These are phyloP conservation scores for Oenanthe sinensis DNA, from an alignment of 129 eudicot species.

Conservation along the genomic window DNA sequence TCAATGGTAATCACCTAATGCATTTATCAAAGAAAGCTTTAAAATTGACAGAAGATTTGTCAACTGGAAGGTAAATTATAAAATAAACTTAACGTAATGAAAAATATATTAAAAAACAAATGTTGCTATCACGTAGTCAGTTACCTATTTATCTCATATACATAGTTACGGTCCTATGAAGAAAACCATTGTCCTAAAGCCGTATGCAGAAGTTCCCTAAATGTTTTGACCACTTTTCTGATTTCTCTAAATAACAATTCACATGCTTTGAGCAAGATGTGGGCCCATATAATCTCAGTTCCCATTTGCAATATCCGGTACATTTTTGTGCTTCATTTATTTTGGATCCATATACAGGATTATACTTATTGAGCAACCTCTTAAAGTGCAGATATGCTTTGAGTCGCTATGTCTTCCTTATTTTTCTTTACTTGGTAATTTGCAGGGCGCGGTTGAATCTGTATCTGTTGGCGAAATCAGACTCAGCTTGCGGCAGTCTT, in stretches of 20 bases:
- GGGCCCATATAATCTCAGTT: not conserved
- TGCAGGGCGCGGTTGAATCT: slow-evolving; percentile 88
- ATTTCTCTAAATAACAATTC: no score
- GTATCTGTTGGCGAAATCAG: slow-evolving; percentile 89
- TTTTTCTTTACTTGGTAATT: slow-evolving; percentile 13
- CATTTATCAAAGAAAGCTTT: not conserved
- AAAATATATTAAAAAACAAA: no score
- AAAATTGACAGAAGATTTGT: not conserved
- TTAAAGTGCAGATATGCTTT: not conserved
- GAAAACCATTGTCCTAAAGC: no score
- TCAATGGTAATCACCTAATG: no score
- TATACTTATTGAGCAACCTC: not conserved
- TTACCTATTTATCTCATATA: no score
- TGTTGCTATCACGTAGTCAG: no score
- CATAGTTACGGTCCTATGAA: no score
- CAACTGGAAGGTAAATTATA: no score
- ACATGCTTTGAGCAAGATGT: not conserved
- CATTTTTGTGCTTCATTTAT: not conserved
- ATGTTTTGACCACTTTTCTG: no score
- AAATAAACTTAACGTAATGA: no score
- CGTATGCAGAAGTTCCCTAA: no score
- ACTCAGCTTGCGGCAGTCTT: slow-evolving; percentile 81
- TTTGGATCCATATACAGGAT: not conserved
- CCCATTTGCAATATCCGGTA: not conserved
- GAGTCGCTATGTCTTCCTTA: not conserved